Percentiles rank a stretch among this genome's conserved stretches.
These are phyloP conservation scores for Phytophthora crassamura DNA, from an alignment of 352 stramenopile species.

Conservation along the genomic window DNA sequence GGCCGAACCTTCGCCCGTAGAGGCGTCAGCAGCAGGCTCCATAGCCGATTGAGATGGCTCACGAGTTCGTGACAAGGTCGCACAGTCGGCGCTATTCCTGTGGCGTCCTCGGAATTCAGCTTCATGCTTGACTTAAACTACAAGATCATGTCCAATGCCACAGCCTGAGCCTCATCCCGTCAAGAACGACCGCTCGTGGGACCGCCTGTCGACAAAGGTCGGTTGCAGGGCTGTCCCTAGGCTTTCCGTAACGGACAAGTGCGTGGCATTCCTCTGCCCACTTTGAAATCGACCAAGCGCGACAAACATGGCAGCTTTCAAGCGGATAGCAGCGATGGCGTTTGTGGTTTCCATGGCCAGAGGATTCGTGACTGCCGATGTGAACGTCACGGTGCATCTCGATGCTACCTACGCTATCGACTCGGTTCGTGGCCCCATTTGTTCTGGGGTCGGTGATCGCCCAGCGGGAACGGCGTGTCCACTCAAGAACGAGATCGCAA, in stretches of 20 bases:
- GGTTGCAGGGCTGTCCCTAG: conserved; percentile 7
- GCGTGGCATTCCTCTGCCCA: conserved; percentile 2
- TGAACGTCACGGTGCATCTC: conserved; percentile 21
- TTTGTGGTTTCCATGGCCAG: neutral
- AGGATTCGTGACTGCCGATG: conserved; percentile 8
- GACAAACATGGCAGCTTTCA: conserved; percentile 6
- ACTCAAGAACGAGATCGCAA: conserved; percentile 42
- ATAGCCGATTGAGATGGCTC: neutral
- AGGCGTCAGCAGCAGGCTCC: neutral
- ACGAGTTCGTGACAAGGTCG: neutral
- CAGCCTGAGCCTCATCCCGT: too few relatives aligned
- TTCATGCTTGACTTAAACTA: too few relatives aligned
- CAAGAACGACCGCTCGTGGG: conserved; percentile 8
- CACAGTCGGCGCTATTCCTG: conserved; percentile 7
- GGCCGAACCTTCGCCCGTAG: conserved; percentile 8
- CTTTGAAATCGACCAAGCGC: conserved; percentile 11
- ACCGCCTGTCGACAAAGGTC: conserved; percentile 20
- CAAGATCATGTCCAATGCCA: too few relatives aligned
- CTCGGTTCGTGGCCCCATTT: conserved; percentile 36
- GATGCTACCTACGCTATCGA: conserved; percentile 61
- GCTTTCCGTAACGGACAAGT: neutral
- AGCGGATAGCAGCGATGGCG: too few relatives aligned
- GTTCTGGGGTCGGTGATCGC: conserved; percentile 41
- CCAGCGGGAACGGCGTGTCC: conserved; percentile 49
- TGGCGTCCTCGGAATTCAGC: conserved; percentile 1